These are phyloP conservation scores for Aspergillus terreus DNA, from an alignment of 2,329 filamentous ascomycete species.

Conservation along the genomic window DNA sequence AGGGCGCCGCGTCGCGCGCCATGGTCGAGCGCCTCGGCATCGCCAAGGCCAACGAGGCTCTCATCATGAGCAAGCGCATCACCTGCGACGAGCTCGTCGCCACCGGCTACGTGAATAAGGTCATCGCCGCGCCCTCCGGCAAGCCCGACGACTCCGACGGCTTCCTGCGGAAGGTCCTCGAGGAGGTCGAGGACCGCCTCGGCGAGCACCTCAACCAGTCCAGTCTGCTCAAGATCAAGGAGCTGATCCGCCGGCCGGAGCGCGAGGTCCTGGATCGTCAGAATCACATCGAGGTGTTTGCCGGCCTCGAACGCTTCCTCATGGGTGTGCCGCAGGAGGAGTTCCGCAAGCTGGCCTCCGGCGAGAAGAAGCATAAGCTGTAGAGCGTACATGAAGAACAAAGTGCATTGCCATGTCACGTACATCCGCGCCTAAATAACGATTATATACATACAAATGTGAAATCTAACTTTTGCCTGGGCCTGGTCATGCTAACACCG, in stretches of 20 bases:
- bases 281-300: slow-evolving; percentile 81
- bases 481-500: slow-evolving; percentile 10
- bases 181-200: slow-evolving; percentile 75
- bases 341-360: slow-evolving; percentile 77
- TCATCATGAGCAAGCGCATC: slow-evolving; percentile 84
- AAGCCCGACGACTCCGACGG: slow-evolving; percentile 59
- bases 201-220: slow-evolving; percentile 76
- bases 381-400: slow-evolving; percentile 35
- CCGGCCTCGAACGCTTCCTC: slow-evolving; percentile 75
- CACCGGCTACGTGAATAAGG: slow-evolving; percentile 80
- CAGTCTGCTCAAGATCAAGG: slow-evolving; percentile 80
- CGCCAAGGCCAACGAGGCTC: slow-evolving; percentile 81
- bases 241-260: slow-evolving; percentile 71
- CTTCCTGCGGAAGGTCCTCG: slow-evolving; percentile 69
- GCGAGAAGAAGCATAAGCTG: slow-evolving; percentile 93
- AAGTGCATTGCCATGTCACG: neutral
- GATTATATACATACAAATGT: neutral
- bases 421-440: neutral
- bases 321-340: slow-evolving; percentile 80
- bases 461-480: neutral
- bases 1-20: slow-evolving; percentile 75
- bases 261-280: slow-evolving; percentile 69
- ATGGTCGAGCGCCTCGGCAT: slow-evolving; percentile 79
- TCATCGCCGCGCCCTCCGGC: slow-evolving; percentile 60
- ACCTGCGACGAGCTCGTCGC: slow-evolving; percentile 67